Percentiles rank a stretch among this genome's conserved stretches.
Evolutionary conservation across 2,329 filamentous ascomycete genomes (phyloP).

Genomic region (Hypoxylon sp.): DNA sequence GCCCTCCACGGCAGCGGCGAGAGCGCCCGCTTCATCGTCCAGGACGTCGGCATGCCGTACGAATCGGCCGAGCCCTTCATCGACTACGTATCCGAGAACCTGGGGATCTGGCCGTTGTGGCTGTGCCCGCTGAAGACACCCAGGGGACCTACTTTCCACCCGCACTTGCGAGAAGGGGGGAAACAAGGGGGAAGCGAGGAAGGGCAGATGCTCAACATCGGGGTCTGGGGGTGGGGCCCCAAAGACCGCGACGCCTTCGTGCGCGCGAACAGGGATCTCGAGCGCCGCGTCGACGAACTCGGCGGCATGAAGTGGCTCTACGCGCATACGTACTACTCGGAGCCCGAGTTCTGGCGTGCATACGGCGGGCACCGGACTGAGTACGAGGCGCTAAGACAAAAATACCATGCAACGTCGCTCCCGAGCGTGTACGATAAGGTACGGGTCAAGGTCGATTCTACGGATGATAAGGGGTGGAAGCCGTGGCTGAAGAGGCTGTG

Average conservation of each 20-base stretch:
- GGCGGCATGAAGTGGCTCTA: conserved; percentile 91
- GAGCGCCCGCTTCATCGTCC: conserved; percentile 75
- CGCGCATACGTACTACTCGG: conserved; percentile 86
- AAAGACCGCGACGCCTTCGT: conserved; percentile 72
- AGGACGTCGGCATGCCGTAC: conserved; percentile 75
- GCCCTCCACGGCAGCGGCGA: conserved; percentile 78
- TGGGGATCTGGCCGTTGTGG: conserved; percentile 73
- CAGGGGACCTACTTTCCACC: conserved; percentile 69
- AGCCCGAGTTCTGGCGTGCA: conserved; percentile 77
- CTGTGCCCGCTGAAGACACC: conserved; percentile 69
- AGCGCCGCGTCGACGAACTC: conserved; percentile 76
- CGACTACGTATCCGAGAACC: conserved; percentile 66
- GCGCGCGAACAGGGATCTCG: conserved; percentile 77
- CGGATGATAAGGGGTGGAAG: conserved; percentile 60
- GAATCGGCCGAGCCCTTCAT: conserved; percentile 67
- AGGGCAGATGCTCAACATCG: conserved; percentile 70
- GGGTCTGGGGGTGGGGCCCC: conserved; percentile 86
- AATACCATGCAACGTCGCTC: conserved; percentile 73
- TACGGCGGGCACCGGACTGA: conserved; percentile 68
- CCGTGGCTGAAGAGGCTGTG: conserved; percentile 64
- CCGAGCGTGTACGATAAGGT: conserved; percentile 82
- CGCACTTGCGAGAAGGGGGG: conserved; percentile 58
- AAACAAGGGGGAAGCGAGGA: conserved; percentile 9
- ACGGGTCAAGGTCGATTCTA: conserved; percentile 65
- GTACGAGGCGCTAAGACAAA: conserved; percentile 74